Conservation (phyloP, 345 rosid species). For the Fremontodendron californicum region DNA sequence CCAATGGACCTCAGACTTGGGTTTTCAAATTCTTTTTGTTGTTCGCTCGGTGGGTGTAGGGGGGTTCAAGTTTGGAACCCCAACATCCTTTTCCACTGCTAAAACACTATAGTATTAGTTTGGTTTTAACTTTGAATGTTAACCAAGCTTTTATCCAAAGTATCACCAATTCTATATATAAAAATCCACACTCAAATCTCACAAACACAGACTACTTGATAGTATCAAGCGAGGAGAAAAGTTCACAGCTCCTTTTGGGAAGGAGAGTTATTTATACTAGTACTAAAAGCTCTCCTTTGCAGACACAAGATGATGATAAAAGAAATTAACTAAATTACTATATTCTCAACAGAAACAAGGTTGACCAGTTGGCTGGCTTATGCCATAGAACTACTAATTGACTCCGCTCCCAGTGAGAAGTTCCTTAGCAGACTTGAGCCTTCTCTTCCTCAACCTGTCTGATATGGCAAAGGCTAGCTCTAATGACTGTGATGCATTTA, state of each 20-base stretch:
- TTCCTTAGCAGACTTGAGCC: slow-evolving; percentile 4
- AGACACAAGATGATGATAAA: background rate
- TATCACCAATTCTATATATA: background rate
- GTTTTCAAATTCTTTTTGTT: background rate
- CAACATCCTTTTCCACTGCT: no score
- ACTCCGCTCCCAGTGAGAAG: background rate
- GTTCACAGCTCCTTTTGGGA: background rate
- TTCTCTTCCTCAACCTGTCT: slow-evolving; percentile 17
- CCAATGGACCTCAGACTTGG: background rate
- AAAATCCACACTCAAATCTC: background rate
- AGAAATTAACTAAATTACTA: background rate
- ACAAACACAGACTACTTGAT: background rate
- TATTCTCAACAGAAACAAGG: background rate
- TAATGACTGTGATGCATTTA: slow-evolving; percentile 17
- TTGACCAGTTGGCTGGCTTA: background rate
- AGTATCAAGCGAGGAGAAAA: background rate
- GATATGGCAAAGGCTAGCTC: slow-evolving; percentile 21
- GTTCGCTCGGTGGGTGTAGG: no score
- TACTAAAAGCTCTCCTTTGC: background rate
- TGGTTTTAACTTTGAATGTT: background rate
- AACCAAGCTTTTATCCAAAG: background rate
- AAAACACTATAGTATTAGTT: background rate
- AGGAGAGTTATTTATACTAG: background rate
- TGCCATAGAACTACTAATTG: background rate
- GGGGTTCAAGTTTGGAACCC: no score